These are phyloP conservation scores for Blepharisma stoltei DNA, from an alignment of 73 alveolate genomes.

Conservation along the genomic window DNA sequence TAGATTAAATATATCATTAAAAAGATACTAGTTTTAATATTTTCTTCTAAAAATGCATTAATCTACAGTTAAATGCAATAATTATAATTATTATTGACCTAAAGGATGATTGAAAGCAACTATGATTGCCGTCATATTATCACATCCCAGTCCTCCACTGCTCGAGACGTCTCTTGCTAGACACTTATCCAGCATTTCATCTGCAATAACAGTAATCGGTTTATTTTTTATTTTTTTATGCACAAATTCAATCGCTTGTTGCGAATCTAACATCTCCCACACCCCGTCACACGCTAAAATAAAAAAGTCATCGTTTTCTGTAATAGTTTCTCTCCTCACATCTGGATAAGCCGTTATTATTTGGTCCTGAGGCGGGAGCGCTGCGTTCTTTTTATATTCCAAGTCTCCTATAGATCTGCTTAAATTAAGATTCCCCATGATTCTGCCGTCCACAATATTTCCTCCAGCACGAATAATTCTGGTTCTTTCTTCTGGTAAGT, in stretches of 20 bases:
- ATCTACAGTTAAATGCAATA: no score
- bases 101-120: constrained; percentile 43
- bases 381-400: constrained; percentile 69
- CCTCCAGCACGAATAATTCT: constrained; percentile 89
- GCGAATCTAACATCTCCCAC: constrained; percentile 41
- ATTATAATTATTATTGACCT: no score
- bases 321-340: constrained; percentile 40
- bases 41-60: no score
- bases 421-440: constrained; percentile 81
- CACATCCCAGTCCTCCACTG: constrained; percentile 78
- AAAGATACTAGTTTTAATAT: no score
- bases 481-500: constrained; percentile 70
- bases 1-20: no score
- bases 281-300: constrained; percentile 65
- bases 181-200: constrained; percentile 62
- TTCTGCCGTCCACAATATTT: constrained; percentile 78
- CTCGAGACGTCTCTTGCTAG: constrained; percentile 66
- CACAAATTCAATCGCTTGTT: constrained; percentile 30
- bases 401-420: constrained; percentile 93
- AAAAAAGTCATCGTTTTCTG: constrained; percentile 32
- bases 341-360: constrained; percentile 88
- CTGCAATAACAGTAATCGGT: constrained; percentile 34
- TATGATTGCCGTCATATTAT: constrained; percentile 77
- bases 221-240: not conserved
- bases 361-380: constrained; percentile 48